Base-by-base conservation (phyloP, 805 yeast species). In the Danielia reshetovae region DNA sequence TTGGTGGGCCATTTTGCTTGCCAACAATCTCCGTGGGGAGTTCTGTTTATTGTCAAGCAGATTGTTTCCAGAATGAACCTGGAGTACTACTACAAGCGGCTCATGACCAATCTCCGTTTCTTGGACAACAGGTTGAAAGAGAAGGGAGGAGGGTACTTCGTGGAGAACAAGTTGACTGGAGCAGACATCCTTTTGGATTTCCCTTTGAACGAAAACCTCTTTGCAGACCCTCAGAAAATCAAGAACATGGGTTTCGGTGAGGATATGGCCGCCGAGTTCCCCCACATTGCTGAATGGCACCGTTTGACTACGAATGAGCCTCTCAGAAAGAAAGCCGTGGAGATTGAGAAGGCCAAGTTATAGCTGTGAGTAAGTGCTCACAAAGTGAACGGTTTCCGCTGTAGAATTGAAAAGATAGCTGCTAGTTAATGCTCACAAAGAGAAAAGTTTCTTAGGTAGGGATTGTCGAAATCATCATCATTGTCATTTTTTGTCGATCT, bases 171-270 rank as follows among this genome's bases (percentile, higher is more conserved):
- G 41, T 51, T 76, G n/a, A 63, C 77, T 12, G 80, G 60, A 3
- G 82, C 81, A 7, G 82, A 77, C 43, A 68, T 82, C 35, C 66
- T 78, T 34, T 54, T 77, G 43, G 52, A 63, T 0, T 65, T 60
- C 45, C 70, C 70, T 0, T 35, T 64, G 23, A 39, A 38, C 31
- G 38, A 45, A n/a, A 49, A 45, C 29, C 11, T 50, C 4, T 49
- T 52, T 18, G 29, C 32, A 7, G 23, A 40, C 27, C 34, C 34
- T 1, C 27, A 27, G 12, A 29, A 44, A 19, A 12, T 36, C 27
- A 24, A 13, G 29, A 38, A 29, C 5, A 27, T 38, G n/a, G 46
- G 43, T 4, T 17, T 38, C 10, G 15, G 12, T 12, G 21, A 7
- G 2, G 30, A 35, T 16, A 7, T 41, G 9, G 36, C 44, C 27